Evolutionary conservation across 768 basidiomycete species (phyloP), one percentile per base, ranked within the genome.

Genomic region (Agaricus sinodeliciosus): DNA sequence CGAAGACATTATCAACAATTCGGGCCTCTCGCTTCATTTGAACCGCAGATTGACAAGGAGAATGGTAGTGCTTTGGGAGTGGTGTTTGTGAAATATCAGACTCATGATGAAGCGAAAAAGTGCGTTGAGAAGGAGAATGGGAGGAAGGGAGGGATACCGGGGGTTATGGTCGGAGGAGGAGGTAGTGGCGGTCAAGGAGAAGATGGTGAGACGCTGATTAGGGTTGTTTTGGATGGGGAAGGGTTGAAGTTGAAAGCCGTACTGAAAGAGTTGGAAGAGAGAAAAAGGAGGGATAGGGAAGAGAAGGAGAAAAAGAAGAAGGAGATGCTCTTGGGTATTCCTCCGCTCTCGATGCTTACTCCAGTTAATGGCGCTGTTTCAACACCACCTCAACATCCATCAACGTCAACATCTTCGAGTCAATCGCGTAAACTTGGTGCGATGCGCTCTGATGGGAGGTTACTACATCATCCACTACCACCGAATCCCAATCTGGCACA

Each of bases 11-110:
- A 95, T 62, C 62, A 73, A 4, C 55, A 69, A 8, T 74, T 86
- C 61, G 94, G 92, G 1, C 63, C 70, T 13, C 71, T 94, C 52
- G 51, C 70, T 5, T 76, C 81, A 3, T 83, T 90, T 53, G 90
- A 94, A 53, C 77, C 84, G 9, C 87, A 92, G 60, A 80, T 87
- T 54, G 88, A 95, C 68, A 76, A 78, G 52, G 74, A 77, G 47
- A 90, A 83, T n/a, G 94, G 93, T 3, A 84, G 81, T 45, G 80
- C 85, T 1, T 77, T 96, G 1, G 94, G 94, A 2, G 79, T 97
- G 39, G 80, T 91, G 39, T 81, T 80, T 62, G 77, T 97, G 57
- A 80, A 78, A 57, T 97, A 71, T 62, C 62, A 67, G 15, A 69
- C 77, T 0, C 81, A 84, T 55, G 82, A 84, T 13, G 84, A 88